Percentiles rank a stretch among this genome's conserved stretches.
phyloP scores from a whole-genome alignment of 306 rosid species.

The Prunus davidiana region DNA sequence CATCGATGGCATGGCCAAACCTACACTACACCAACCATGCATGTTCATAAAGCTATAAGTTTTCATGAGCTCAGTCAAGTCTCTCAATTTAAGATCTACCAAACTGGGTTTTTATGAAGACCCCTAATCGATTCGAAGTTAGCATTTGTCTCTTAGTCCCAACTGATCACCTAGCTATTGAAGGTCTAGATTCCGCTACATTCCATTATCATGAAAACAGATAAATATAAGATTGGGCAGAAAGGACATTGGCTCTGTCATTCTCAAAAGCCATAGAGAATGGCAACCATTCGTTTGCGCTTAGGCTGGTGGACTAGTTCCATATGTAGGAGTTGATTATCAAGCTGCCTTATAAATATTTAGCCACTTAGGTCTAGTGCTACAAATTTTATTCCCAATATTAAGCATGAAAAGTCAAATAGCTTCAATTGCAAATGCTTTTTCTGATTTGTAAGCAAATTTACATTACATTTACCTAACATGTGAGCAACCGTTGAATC shows the following conservation, averaged over 20 bases:
- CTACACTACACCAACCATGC: not conserved
- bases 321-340: not conserved
- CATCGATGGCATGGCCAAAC: not conserved
- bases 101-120: not conserved
- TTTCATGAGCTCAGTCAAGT: not conserved
- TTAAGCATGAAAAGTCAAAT: not conserved
- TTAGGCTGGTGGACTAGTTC: not conserved
- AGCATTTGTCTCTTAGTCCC: not conserved
- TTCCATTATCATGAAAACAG: not conserved
- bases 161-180: not conserved
- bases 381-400: not conserved
- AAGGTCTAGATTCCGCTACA: not conserved
- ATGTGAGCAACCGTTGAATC: conserved; percentile 25
- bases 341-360: not conserved
- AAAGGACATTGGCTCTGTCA: conserved; percentile 4
- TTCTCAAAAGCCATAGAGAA: not conserved
- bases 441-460: conserved; percentile 13
- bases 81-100: conserved; percentile 2
- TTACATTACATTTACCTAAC: conserved; percentile 49
- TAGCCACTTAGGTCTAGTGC: not conserved
- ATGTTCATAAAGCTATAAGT: not conserved
- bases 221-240: not conserved
- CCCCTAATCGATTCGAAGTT: not conserved
- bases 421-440: not conserved
- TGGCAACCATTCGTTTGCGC: not conserved